phyloP scores from a whole-genome alignment of 2,329 filamentous ascomycete genomes.

The Dactylellina drechsleri region DNA sequence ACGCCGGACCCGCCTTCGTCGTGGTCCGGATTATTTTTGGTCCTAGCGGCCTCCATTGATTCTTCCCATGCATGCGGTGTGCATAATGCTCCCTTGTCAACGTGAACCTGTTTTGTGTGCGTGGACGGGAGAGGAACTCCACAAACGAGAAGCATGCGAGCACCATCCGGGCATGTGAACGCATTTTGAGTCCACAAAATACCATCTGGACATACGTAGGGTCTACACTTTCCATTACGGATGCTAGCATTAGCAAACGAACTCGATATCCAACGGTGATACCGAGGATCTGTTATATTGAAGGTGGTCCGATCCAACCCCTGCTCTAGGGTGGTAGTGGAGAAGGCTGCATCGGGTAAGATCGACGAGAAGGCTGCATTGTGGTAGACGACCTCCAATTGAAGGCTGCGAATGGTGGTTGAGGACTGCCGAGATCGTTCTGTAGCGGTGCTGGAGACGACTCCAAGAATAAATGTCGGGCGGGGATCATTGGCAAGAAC shows the following conservation, averaged over 20 bases:
- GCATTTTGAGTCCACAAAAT: constrained; percentile 51
- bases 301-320: constrained; percentile 37
- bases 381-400: constrained; percentile 47
- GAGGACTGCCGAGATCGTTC: constrained; percentile 36
- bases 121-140: constrained; percentile 46
- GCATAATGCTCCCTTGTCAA: constrained; percentile 41
- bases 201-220: constrained; percentile 46
- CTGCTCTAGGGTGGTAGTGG: constrained; percentile 24
- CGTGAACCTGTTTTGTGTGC: constrained; percentile 29
- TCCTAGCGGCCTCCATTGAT: constrained; percentile 20
- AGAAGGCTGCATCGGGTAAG: constrained; percentile 49
- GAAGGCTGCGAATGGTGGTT: constrained; percentile 47
- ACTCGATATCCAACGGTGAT: constrained; percentile 53
- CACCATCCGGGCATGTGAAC: constrained; percentile 40
- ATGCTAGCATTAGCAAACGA: constrained; percentile 43
- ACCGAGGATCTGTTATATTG: constrained; percentile 47
- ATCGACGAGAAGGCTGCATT: constrained; percentile 49
- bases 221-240: constrained; percentile 38
- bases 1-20: constrained; percentile 8
- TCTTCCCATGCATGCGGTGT: constrained; percentile 47
- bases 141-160: constrained; percentile 41
- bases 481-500: constrained; percentile 43
- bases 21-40: not conserved
- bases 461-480: constrained; percentile 46
- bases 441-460: constrained; percentile 22